Percentiles rank a stretch among this genome's conserved stretches.
These are phyloP conservation scores for Penicillium riverlandense DNA, from an alignment of 495 filamentous ascomycete species.

Conservation along the genomic window DNA sequence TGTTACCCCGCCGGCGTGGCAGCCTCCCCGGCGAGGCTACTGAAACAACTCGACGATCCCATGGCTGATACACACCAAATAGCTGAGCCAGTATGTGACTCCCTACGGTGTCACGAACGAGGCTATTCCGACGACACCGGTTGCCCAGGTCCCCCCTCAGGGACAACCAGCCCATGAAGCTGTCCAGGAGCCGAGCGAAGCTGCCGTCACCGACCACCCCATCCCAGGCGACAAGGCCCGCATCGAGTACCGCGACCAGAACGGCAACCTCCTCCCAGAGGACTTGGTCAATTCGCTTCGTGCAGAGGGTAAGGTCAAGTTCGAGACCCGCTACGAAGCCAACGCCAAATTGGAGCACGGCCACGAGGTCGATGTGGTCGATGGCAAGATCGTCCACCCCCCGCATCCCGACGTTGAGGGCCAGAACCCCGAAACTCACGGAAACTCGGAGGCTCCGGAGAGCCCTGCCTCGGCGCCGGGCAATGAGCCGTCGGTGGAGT, in stretches of 20 bases:
- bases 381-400: constrained; percentile 49
- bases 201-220: constrained; percentile 34
- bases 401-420: constrained; percentile 83
- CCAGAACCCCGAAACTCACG: constrained; percentile 56
- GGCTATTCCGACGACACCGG: constrained; percentile 18
- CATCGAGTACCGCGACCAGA: constrained; percentile 90
- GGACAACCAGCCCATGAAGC: constrained; percentile 8
- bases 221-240: constrained; percentile 68
- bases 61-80: constrained; percentile 17
- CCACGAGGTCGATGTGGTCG: constrained; percentile 53
- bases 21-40: constrained; percentile 23
- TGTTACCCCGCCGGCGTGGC: constrained; percentile 25
- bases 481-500: constrained; percentile 55
- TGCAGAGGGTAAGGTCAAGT: constrained; percentile 75
- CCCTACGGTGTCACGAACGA: constrained; percentile 13
- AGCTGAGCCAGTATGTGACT: constrained; percentile 39
- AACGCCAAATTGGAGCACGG: constrained; percentile 53
- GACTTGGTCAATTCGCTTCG: constrained; percentile 76
- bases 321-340: constrained; percentile 91
- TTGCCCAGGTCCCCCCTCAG: constrained; percentile 6
- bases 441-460: constrained; percentile 29
- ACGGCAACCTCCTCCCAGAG: constrained; percentile 80
- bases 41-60: constrained; percentile 15
- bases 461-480: constrained; percentile 43
- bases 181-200: constrained; percentile 15